A percentile compares a stretch with the other conserved stretches of the same genome.
Evolutionary conservation across 371 early-diverging fungal genomes (phyloP).

Genomic region (Lichtheimia hyalospora): DNA sequence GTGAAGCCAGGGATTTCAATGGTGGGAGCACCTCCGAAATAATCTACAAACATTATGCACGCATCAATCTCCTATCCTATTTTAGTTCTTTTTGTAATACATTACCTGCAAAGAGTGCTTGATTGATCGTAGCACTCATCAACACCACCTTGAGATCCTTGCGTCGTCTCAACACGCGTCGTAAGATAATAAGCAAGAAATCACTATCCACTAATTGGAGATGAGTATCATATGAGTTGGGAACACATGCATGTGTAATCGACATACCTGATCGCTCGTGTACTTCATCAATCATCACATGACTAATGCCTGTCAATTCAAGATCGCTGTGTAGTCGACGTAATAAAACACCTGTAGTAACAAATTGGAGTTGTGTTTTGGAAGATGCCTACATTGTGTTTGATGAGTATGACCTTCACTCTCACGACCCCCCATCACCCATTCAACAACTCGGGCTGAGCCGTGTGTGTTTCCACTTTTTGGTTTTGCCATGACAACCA

Average conservation of each 20-base stretch:
- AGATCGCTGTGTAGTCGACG: constrained; percentile 78
- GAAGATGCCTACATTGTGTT: constrained; percentile 21
- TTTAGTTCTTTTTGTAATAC: background rate
- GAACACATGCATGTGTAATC: no score
- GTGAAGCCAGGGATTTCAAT: constrained; percentile 79
- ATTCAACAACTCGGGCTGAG: background rate
- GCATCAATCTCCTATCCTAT: background rate
- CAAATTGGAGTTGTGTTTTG: constrained; percentile 76
- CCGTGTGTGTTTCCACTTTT: background rate
- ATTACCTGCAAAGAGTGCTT: constrained; percentile 55
- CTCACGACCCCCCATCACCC: constrained; percentile 1
- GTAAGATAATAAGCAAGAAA: constrained; percentile 60
- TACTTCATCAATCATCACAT: constrained; percentile 81
- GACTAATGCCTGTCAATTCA: constrained; percentile 57
- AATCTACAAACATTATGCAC: constrained; percentile 16
- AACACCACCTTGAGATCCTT: constrained; percentile 61
- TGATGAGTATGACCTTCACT: background rate
- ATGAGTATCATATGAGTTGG: background rate
- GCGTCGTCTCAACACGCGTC: constrained; percentile 51
- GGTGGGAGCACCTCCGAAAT: constrained; percentile 64
- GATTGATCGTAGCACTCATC: constrained; percentile 84
- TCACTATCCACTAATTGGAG: constrained; percentile 53
- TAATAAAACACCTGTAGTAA: constrained; percentile 84
- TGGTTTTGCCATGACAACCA: background rate
- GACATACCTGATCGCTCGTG: constrained; percentile 70